phyloP scores from a whole-genome alignment of 163 green algal genomes.

The Trebouxiophyceae sp. region DNA sequence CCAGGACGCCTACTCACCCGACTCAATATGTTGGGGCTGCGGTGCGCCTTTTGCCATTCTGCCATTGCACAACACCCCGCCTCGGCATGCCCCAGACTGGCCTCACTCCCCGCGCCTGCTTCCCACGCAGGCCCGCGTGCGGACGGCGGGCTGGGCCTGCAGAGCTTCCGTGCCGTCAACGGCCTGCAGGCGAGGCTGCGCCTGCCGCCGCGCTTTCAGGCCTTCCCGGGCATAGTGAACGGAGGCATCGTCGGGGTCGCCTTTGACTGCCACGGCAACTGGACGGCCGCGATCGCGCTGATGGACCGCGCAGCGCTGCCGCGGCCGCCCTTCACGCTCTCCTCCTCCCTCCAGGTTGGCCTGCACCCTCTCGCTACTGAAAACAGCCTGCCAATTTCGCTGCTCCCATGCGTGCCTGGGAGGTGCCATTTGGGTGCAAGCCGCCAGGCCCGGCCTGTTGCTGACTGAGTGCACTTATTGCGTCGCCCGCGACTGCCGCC shows the following conservation, averaged over 20 bases:
- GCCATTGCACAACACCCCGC: background rate
- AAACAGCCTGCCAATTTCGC: constrained; percentile 1
- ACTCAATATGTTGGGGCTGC: constrained; percentile 68
- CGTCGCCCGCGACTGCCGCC: too few relatives aligned
- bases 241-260: constrained; percentile 64
- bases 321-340: constrained; percentile 71
- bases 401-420: too few relatives aligned
- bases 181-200: constrained; percentile 46
- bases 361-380: too few relatives aligned
- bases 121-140: constrained; percentile 12
- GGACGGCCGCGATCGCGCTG: constrained; percentile 68
- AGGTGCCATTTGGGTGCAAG: too few relatives aligned
- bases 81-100: background rate
- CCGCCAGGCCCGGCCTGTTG: too few relatives aligned
- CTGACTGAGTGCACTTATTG: too few relatives aligned
- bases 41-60: constrained; percentile 23
- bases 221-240: constrained; percentile 76
- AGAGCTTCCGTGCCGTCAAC: constrained; percentile 30
- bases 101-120: constrained; percentile 1
- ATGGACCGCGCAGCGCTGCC: constrained; percentile 73
- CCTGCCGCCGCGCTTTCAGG: constrained; percentile 48
- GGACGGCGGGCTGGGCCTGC: constrained; percentile 31
- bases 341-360: constrained; percentile 14
- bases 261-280: constrained; percentile 79
- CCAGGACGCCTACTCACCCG: constrained; percentile 73